Conservation (phyloP, 345 rosid genomes). For the Cochlearia excelsa region DNA sequence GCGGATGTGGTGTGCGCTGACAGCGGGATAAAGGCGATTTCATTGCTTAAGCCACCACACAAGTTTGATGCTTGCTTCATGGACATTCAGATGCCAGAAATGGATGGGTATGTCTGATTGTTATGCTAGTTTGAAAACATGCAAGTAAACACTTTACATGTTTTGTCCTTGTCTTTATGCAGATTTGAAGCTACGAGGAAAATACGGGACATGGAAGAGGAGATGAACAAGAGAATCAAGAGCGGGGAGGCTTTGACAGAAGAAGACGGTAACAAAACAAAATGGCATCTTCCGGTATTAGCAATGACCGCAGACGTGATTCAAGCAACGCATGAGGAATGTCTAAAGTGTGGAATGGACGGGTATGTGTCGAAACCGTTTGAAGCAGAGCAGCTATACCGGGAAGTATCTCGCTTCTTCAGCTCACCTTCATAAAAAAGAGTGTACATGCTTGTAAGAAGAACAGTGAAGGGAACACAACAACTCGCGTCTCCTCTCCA, state of each 20-base stretch:
- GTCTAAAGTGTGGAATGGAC: not conserved
- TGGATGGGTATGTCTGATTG: slow-evolving; percentile 76
- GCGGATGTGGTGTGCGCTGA: slow-evolving; percentile 79
- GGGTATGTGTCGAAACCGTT: not conserved
- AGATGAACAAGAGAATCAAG: slow-evolving; percentile 50
- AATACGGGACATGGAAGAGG: slow-evolving; percentile 54
- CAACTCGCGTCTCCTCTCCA: slow-evolving; percentile 12
- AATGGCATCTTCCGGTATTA: not conserved
- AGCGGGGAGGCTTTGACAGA: slow-evolving; percentile 38
- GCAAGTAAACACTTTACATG: too few relatives aligned
- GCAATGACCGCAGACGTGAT: not conserved
- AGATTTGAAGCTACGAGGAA: slow-evolving; percentile 86
- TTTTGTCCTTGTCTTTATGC: slow-evolving; percentile 3
- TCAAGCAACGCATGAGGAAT: not conserved
- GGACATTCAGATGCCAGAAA: slow-evolving; percentile 99
- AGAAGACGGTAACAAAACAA: too few relatives aligned
- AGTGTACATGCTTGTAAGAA: slow-evolving; percentile 2
- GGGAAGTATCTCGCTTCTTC: slow-evolving; percentile 65
- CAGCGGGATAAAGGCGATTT: slow-evolving; percentile 64
- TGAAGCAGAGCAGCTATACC: not conserved
- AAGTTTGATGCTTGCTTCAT: slow-evolving; percentile 93
- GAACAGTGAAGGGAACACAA: slow-evolving; percentile 12
- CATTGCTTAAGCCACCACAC: slow-evolving; percentile 70
- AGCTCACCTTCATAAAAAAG: slow-evolving; percentile 19
- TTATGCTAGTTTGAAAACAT: slow-evolving; percentile 7